phyloP scores from a whole-genome alignment of 768 basidiomycete genomes.

The Mycena epipterygia region DNA sequence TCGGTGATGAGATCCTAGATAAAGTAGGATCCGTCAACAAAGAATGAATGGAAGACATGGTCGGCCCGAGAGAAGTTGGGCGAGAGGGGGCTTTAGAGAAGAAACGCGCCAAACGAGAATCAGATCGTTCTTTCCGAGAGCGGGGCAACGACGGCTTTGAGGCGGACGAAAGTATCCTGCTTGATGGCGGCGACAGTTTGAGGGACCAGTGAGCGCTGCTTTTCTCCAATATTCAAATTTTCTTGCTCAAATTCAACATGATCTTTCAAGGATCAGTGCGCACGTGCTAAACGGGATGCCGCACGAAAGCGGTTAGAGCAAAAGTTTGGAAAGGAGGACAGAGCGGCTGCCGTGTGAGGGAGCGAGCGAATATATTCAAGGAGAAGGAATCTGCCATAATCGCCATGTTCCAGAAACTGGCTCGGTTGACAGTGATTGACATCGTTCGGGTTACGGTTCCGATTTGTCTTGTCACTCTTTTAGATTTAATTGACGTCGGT shows the following conservation, averaged over 20 bases:
- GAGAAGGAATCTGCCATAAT: slow-evolving; percentile 95
- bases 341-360: slow-evolving; percentile 63
- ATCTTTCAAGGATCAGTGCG: too few species aligned
- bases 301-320: slow-evolving; percentile 74
- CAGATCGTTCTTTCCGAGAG: slow-evolving; percentile 79
- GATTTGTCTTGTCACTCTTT: background rate
- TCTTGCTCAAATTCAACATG: too few species aligned
- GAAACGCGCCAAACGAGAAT: slow-evolving; percentile 79
- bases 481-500: background rate
- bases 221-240: background rate
- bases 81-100: slow-evolving; percentile 91
- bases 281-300: slow-evolving; percentile 79
- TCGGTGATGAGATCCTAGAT: too few species aligned
- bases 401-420: slow-evolving; percentile 95
- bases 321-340: slow-evolving; percentile 65
- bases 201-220: slow-evolving; percentile 70
- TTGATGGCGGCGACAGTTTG: slow-evolving; percentile 90
- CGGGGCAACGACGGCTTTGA: slow-evolving; percentile 85
- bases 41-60: slow-evolving; percentile 80
- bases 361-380: slow-evolving; percentile 72
- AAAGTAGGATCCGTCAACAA: too few species aligned
- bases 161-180: slow-evolving; percentile 80
- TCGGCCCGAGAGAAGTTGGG: slow-evolving; percentile 84
- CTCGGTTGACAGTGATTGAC: slow-evolving; percentile 69
- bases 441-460: background rate